These are phyloP conservation scores for Lactarius akahatsu DNA, from an alignment of 768 basidiomycete genomes.

Conservation along the genomic window DNA sequence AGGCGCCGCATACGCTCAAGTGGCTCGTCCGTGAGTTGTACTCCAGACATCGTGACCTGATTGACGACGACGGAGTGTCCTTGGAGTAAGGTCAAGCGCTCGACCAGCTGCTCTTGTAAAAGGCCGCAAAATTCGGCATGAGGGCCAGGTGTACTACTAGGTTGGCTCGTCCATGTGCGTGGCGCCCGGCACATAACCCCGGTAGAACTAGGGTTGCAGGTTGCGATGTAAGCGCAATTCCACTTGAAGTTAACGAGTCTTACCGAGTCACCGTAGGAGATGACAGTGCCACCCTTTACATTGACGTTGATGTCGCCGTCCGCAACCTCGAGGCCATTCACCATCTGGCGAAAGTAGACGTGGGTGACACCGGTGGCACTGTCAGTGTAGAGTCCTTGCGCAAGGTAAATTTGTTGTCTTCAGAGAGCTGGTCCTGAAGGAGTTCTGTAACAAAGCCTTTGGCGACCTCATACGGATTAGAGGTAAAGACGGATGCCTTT, in stretches of 20 bases:
- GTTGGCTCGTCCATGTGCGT: constrained; percentile 33
- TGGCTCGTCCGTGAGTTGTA: constrained; percentile 27
- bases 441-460: constrained; percentile 56
- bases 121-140: constrained; percentile 56
- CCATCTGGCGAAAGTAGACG: constrained; percentile 80
- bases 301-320: constrained; percentile 95
- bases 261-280: constrained; percentile 25
- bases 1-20: constrained; percentile 46
- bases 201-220: constrained; percentile 60
- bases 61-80: constrained; percentile 31
- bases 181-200: constrained; percentile 50
- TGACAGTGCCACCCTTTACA: constrained; percentile 42
- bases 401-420: constrained; percentile 51
- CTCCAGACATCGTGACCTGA: constrained; percentile 41
- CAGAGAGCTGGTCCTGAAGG: constrained; percentile 41
- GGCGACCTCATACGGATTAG: constrained; percentile 62
- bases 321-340: constrained; percentile 83
- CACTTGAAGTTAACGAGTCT: constrained; percentile 32
- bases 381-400: constrained; percentile 90
- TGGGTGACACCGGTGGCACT: constrained; percentile 80
- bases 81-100: constrained; percentile 35
- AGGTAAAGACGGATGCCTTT: constrained; percentile 27
- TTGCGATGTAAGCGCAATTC: neutral
- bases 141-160: constrained; percentile 37
- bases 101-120: constrained; percentile 41